Conservation (phyloP, 257 asterid genomes). For the Salvia miltiorrhiza region DNA sequence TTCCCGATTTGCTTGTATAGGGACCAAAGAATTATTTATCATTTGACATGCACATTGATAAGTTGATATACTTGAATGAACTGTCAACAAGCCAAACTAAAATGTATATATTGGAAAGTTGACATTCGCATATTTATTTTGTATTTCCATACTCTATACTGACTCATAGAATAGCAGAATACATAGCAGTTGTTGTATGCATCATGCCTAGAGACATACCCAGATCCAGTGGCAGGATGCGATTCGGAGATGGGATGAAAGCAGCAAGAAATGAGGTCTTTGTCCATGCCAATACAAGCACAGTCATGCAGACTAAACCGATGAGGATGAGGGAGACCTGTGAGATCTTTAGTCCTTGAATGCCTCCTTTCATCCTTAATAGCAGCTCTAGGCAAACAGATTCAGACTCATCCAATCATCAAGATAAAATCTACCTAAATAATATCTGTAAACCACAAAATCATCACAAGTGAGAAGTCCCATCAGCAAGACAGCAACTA, state of each 20-base stretch:
- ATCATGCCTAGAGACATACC: constrained; percentile 41
- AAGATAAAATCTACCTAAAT: constrained; percentile 15
- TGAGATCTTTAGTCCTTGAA: constrained; percentile 58
- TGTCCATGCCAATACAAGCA: constrained; percentile 66
- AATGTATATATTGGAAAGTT: not conserved
- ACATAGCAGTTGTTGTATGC: not conserved
- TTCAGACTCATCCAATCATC: constrained; percentile 36
- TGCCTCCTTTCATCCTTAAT: constrained; percentile 86
- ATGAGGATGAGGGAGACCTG: constrained; percentile 85
- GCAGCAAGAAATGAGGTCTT: constrained; percentile 64
- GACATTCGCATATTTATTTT: not conserved
- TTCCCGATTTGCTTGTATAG: not conserved
- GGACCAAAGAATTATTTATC: not conserved
- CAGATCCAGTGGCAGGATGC: constrained; percentile 42
- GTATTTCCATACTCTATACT: not conserved
- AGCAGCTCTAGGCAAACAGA: constrained; percentile 24
- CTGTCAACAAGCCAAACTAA: constrained; percentile 2
- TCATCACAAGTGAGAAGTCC: constrained; percentile 2
- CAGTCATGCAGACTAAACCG: constrained; percentile 60
- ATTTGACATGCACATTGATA: constrained; percentile 1
- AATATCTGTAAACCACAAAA: constrained; percentile 24
- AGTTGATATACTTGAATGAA: not conserved
- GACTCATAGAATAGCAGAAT: not conserved
- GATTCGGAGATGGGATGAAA: constrained; percentile 47
- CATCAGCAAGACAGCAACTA: constrained; percentile 11